Evolutionary conservation across 1,284 basidiomycete species (phyloP).

Genomic region (Amylostereum areolatum): DNA sequence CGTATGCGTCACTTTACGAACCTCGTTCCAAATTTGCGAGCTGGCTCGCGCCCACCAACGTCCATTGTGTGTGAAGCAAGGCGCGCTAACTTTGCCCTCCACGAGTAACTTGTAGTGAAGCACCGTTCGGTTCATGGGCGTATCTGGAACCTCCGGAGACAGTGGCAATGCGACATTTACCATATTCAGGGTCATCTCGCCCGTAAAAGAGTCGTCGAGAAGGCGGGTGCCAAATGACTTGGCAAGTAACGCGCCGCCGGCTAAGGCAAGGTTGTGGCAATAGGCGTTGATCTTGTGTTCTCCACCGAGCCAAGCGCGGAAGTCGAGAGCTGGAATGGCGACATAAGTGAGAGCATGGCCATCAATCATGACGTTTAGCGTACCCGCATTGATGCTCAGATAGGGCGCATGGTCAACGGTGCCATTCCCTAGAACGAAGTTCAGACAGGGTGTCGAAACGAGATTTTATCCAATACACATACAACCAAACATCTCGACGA

Average conservation of each 20-base stretch:
- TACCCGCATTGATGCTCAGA: conserved; percentile 52
- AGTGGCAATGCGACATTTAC: conserved; percentile 50
- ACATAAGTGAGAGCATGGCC: conserved; percentile 8
- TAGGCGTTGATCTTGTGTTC: conserved; percentile 76
- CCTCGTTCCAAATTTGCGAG: conserved; percentile 72
- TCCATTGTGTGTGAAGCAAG: conserved; percentile 49
- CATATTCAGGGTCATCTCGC: conserved; percentile 73
- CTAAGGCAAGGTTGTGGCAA: conserved; percentile 67
- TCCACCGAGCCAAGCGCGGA: conserved; percentile 78
- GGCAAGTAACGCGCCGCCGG: conserved; percentile 64
- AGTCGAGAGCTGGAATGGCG: conserved; percentile 55
- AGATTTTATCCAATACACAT: conserved; percentile 12
- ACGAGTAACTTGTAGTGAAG: conserved; percentile 34
- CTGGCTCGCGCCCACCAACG: conserved; percentile 70
- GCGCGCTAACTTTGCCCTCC: conserved; percentile 37
- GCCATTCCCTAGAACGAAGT: conserved; percentile 51
- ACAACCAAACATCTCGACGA: conserved; percentile 61
- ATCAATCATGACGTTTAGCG: conserved; percentile 6
- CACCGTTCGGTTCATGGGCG: conserved; percentile 23
- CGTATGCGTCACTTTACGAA: conserved; percentile 25
- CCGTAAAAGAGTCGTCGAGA: conserved; percentile 48
- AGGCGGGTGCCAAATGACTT: conserved; percentile 61
- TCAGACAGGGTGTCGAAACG: conserved; percentile 11
- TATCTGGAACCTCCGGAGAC: conserved; percentile 19
- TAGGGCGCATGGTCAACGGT: conserved; percentile 55